Conservation (phyloP, 2,329 filamentous ascomycete genomes). For the Dactylellina haptotyla region DNA sequence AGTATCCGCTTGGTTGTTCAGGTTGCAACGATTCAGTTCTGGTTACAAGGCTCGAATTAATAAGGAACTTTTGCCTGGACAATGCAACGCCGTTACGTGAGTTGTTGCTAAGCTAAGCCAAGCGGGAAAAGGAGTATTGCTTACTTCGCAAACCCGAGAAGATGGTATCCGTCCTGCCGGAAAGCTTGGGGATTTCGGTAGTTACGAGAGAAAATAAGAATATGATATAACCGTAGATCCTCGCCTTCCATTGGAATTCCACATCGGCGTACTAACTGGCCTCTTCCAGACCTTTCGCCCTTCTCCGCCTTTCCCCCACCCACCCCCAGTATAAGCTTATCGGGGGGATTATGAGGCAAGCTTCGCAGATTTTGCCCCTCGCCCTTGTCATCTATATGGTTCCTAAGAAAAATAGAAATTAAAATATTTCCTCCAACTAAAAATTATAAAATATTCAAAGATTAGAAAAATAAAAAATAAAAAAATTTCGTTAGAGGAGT, state of each 20-base stretch:
- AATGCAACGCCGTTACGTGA: conserved; percentile 23
- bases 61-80: conserved; percentile 28
- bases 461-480: too few relatives aligned
- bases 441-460: too few relatives aligned
- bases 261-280: conserved; percentile 12
- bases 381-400: neutral
- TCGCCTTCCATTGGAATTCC: conserved; percentile 37
- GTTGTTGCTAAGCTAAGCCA: conserved; percentile 46
- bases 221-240: conserved; percentile 47
- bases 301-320: conserved; percentile 17
- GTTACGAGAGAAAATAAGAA: conserved; percentile 51
- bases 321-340: conserved; percentile 27
- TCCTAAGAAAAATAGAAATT: too few relatives aligned
- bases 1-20: conserved; percentile 34
- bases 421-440: too few relatives aligned
- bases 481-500: neutral
- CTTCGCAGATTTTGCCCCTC: conserved; percentile 1
- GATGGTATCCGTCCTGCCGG: conserved; percentile 32
- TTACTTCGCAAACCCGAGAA: conserved; percentile 51
- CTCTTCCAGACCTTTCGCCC: neutral
- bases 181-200: conserved; percentile 52
- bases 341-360: conserved; percentile 7
- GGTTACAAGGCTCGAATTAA: conserved; percentile 46
- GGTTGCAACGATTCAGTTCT: conserved; percentile 15
- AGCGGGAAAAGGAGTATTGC: conserved; percentile 49